Base-by-base conservation (phyloP, 164 flowering plant genomes). In the Hamamelis virginiana region DNA sequence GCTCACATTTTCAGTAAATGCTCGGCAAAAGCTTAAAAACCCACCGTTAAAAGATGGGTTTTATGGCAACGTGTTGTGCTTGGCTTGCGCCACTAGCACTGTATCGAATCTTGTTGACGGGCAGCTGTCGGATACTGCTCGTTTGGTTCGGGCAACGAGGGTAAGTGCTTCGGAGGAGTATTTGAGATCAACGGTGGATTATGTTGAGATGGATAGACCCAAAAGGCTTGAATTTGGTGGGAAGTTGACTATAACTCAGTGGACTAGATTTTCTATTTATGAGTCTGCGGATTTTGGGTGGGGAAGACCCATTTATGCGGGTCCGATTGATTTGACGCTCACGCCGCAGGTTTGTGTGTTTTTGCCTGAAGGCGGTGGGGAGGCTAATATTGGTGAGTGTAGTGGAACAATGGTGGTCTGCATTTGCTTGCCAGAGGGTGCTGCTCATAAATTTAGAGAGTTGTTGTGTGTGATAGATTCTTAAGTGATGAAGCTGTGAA, bases 321-420 rank as follows among this genome's bases (percentile, higher is more conserved):
- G 97, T 15, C 96, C 93, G 0, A 82, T 90, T 0, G 97, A 91
- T 71, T 69, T 94, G 23, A 86, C 90, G 1, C 96, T 90, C 11
- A 94, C 96, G 0, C 98, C 96, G 3, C 98, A 94, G 68, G 89
- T 91, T 6, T 90, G 96, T 58, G 80, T 94, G 16, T 76, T 90
- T 55, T 74, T 94, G 64, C 96, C 96, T 5, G 96, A 81, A 58
- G 84, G 86, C 0, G 84, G 63, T n/a, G 41, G 6, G 41, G 41
- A 33, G 1, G 77, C 72, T 21, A n/a, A n/a, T n/a, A n/a, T n/a
- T n/a, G 77, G 23, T 18, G 50, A 74, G 27, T 45, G 75, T 10
- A 56, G 57, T 33, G 83, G 82, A 19, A 62, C 84, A 0, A 79
- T 87, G 77, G 70, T 91, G 70, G 80, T 90, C 0, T 94, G 96